Percentiles rank a stretch among this genome's conserved stretches.
These are phyloP conservation scores for Echinosophora koreensis DNA, from an alignment of 306 rosid species.

Conservation along the genomic window DNA sequence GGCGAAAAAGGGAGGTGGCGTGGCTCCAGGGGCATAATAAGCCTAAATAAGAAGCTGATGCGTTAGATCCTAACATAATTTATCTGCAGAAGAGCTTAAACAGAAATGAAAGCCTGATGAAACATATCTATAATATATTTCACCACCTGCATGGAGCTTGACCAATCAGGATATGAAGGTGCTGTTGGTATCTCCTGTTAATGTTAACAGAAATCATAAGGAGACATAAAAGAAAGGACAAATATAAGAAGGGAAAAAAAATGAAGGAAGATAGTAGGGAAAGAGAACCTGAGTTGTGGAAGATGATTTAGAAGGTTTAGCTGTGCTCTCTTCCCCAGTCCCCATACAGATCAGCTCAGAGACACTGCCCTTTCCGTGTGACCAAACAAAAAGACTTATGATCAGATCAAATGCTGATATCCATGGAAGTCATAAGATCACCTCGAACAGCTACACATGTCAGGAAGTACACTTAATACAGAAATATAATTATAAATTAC, in stretches of 20 bases:
- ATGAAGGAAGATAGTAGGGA: constrained; percentile 8
- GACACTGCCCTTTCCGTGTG: constrained; percentile 38
- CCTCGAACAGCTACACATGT: constrained; percentile 35
- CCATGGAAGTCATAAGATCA: constrained; percentile 46
- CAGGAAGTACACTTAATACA: constrained; percentile 33
- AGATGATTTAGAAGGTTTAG: constrained; percentile 78
- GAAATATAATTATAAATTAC: not conserved
- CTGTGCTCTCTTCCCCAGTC: constrained; percentile 87
- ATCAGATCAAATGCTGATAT: constrained; percentile 42
- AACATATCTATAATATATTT: constrained; percentile 34
- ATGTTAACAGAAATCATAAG: constrained; percentile 27
- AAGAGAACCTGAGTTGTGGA: constrained; percentile 71
- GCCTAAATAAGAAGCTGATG: constrained; percentile 68
- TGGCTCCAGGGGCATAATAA: constrained; percentile 87
- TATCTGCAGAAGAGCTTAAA: constrained; percentile 21
- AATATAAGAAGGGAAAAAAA: not conserved
- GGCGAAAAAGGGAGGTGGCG: constrained; percentile 92
- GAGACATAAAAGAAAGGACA: not conserved
- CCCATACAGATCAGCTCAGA: constrained; percentile 66
- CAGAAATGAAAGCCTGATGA: constrained; percentile 17
- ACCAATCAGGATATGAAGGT: constrained; percentile 95
- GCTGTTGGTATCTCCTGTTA: constrained; percentile 71
- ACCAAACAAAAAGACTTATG: constrained; percentile 30
- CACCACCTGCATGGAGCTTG: constrained; percentile 89
- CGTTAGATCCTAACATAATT: constrained; percentile 45